Conservation (phyloP, 306 rosid species). For the Quercus dentata region DNA sequence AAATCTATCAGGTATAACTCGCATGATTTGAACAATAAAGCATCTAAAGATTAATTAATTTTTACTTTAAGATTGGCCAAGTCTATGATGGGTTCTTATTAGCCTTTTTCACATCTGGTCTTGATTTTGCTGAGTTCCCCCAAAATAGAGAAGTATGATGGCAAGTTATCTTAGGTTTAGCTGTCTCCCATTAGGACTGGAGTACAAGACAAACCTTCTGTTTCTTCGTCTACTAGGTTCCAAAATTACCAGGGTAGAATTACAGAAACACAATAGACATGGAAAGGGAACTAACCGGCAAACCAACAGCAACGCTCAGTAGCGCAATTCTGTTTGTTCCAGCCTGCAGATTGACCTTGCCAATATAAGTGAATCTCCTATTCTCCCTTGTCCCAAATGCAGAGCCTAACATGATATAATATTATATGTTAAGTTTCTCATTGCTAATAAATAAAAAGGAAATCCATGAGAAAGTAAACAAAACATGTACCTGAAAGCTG, state of each 20-base stretch:
- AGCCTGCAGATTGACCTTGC: constrained; percentile 68
- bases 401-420: constrained; percentile 59
- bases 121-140: not conserved
- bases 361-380: constrained; percentile 79
- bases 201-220: not conserved
- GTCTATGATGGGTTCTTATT: not conserved
- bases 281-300: constrained; percentile 66
- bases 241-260: constrained; percentile 13
- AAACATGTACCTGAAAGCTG: constrained; percentile 67
- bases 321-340: constrained; percentile 87
- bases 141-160: not conserved
- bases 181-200: not conserved
- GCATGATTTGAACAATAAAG: not conserved
- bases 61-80: not conserved
- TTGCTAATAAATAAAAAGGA: constrained; percentile 12
- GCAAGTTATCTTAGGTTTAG: not conserved
- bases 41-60: not conserved
- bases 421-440: constrained; percentile 11
- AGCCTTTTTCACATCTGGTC: not conserved
- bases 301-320: constrained; percentile 94
- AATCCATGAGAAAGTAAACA: constrained; percentile 17
- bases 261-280: constrained; percentile 3
- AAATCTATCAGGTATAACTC: not conserved
- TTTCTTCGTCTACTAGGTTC: not conserved
- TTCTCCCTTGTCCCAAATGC: constrained; percentile 82